phyloP scores from a whole-genome alignment of 2,329 filamentous ascomycete genomes.

The Colletotrichum camelliae region DNA sequence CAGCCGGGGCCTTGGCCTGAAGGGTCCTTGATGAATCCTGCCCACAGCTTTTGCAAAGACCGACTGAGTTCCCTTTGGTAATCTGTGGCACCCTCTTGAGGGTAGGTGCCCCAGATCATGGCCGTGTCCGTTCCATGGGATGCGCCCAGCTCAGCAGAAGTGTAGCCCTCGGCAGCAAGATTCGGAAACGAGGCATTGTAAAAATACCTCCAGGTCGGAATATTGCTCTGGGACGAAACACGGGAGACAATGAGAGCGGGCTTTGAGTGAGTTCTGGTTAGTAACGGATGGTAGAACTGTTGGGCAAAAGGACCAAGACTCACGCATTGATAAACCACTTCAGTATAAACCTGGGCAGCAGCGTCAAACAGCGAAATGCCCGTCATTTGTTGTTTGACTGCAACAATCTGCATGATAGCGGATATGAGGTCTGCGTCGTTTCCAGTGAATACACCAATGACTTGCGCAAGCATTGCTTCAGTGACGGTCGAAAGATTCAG shows the following conservation, averaged over 20 bases:
- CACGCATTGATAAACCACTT: slow-evolving; percentile 1
- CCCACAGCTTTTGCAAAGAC: background rate
- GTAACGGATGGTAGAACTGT: background rate
- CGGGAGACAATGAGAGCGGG: background rate
- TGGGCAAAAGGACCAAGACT: background rate
- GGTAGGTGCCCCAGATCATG: slow-evolving; percentile 5
- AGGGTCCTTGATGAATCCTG: slow-evolving; percentile 3
- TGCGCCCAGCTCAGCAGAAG: background rate
- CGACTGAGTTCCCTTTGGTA: background rate
- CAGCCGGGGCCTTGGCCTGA: background rate
- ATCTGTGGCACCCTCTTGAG: background rate
- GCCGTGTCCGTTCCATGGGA: slow-evolving; percentile 1
- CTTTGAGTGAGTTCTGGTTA: background rate
- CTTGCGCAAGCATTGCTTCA: background rate
- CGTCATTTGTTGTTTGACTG: background rate
- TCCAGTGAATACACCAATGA: background rate
- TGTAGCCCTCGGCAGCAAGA: background rate
- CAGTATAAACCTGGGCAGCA: background rate
- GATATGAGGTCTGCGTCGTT: background rate
- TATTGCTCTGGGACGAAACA: background rate
- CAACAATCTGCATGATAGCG: background rate
- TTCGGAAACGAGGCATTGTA: slow-evolving; percentile 12
- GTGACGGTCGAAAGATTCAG: background rate
- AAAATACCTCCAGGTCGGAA: slow-evolving; percentile 8
- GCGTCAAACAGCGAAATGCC: background rate